Evolutionary conservation across 225 moss, liverwort and hornwort species (phyloP).

Genomic region (Neckera pumila): DNA sequence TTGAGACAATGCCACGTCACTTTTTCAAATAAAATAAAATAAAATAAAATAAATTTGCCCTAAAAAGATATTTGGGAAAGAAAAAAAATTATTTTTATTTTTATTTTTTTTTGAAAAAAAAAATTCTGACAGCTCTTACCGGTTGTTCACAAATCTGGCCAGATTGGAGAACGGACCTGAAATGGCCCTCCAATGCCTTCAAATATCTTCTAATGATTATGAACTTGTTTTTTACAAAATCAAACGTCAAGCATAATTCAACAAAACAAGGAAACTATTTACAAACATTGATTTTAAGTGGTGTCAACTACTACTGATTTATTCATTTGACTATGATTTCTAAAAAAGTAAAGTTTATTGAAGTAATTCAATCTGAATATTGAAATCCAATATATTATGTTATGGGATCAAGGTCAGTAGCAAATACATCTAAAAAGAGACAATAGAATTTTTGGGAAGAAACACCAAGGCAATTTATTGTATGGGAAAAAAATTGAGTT

Average conservation of each 20-base stretch:
- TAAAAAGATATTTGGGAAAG: too few species aligned
- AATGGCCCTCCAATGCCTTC: too few species aligned
- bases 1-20: too few species aligned
- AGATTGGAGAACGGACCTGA: too few species aligned
- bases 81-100: too few species aligned
- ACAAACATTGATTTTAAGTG: fast-evolving
- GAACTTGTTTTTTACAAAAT: neutral
- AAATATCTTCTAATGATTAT: too few species aligned
- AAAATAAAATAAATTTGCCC: too few species aligned
- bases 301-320: neutral
- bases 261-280: neutral
- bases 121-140: too few species aligned
- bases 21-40: too few species aligned
- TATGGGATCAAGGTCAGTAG: fast-evolving
- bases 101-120: too few species aligned
- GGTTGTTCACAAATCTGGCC: too few species aligned
- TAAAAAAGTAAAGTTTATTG: neutral
- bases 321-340: neutral
- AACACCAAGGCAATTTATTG: neutral
- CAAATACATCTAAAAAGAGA: neutral
- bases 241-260: fast-evolving
- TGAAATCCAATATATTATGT: neutral
- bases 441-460: neutral
- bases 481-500: neutral
- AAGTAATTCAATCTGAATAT: neutral